Evolutionary conservation across 1,139 yeast species (phyloP).

Genomic region (Hyphopichia fennica): DNA sequence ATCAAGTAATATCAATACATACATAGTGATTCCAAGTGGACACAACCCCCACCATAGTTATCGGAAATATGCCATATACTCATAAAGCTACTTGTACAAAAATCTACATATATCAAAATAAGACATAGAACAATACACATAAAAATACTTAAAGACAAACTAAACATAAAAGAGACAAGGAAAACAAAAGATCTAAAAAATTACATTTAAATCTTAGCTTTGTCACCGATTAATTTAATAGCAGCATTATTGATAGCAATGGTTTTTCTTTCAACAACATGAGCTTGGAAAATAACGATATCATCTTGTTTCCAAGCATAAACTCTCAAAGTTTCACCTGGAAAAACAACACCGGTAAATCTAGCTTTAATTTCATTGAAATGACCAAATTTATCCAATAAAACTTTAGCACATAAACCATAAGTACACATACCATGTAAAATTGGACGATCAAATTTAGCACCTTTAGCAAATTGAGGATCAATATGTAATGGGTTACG

Average conservation of each 20-base stretch:
- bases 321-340: conserved; percentile 89
- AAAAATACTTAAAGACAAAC: not conserved
- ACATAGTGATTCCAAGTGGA: too few relatives aligned
- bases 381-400: conserved; percentile 78
- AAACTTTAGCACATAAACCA: conserved; percentile 77
- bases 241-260: conserved; percentile 90
- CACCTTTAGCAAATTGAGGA: conserved; percentile 86
- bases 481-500: conserved; percentile 94
- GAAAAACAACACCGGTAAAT: conserved; percentile 90
- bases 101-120: too few relatives aligned
- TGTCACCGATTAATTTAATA: conserved; percentile 55
- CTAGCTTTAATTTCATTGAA: conserved; percentile 87
- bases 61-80: too few relatives aligned
- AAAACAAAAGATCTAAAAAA: not conserved
- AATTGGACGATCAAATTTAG: conserved; percentile 83
- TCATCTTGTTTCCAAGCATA: conserved; percentile 80
- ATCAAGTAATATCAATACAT: too few relatives aligned
- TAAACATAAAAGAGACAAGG: not conserved
- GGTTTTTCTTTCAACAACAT: conserved; percentile 75
- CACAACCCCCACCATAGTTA: too few relatives aligned
- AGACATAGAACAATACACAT: not conserved
- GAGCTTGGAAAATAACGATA: conserved; percentile 77
- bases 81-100: too few relatives aligned
- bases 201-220: conserved; percentile 37
- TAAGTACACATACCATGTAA: conserved; percentile 90